phyloP scores from a whole-genome alignment of 768 basidiomycete genomes.

The Lactarius psammicola region DNA sequence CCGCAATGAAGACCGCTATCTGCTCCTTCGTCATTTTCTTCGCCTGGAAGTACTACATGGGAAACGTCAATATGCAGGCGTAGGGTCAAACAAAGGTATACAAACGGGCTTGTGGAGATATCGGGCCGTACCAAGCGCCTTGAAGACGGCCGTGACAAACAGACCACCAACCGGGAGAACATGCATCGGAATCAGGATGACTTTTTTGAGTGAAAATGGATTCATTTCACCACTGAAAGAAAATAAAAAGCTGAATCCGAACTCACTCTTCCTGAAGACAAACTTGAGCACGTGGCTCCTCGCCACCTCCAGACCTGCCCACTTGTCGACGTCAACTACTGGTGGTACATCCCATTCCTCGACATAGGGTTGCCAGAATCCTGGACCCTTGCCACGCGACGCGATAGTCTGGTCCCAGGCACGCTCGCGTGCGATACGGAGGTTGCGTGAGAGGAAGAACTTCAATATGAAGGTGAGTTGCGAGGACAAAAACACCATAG shows the following conservation, averaged over 20 bases:
- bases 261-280: conserved; percentile 48
- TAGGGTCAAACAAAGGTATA: conserved; percentile 12
- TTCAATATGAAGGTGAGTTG: too few species aligned
- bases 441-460: too few species aligned
- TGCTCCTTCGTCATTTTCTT: too few species aligned
- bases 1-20: too few species aligned
- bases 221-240: conserved; percentile 15
- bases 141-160: too few species aligned
- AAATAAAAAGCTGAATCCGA: neutral
- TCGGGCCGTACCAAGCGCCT: conserved; percentile 63
- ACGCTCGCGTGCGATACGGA: conserved; percentile 71
- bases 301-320: too few species aligned
- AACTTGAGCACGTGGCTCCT: conserved; percentile 42
- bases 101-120: conserved; percentile 66
- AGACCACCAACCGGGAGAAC: conserved; percentile 61
- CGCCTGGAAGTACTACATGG: conserved; percentile 75
- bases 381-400: conserved; percentile 75
- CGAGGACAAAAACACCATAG: conserved; percentile 65
- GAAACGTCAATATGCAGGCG: conserved; percentile 1
- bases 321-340: conserved; percentile 36
- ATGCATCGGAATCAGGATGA: conserved; percentile 63
- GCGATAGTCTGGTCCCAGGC: conserved; percentile 81
- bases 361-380: conserved; percentile 83
- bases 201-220: conserved; percentile 36
- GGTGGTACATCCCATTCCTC: conserved; percentile 78